Conservation (phyloP, 1,139 yeast genomes). For the Nadsonia commutata region DNA sequence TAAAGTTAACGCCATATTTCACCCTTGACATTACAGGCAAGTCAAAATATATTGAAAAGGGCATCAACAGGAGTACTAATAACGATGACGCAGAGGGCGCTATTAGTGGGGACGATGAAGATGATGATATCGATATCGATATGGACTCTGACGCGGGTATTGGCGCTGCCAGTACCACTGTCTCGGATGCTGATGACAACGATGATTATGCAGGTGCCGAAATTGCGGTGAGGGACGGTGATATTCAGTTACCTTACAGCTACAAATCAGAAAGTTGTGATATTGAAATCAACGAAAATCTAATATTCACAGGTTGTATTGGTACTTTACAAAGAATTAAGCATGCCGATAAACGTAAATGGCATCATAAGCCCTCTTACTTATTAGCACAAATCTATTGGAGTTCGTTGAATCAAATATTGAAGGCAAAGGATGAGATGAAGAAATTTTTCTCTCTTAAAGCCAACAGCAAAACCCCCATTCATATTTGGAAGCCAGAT, state of each 20-base stretch:
- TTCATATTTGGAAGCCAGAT: constrained; percentile 90
- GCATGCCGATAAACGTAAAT: constrained; percentile 58
- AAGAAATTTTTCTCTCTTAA: constrained; percentile 47
- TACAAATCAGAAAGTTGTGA: not conserved
- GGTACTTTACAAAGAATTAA: constrained; percentile 29
- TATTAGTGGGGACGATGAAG: not conserved
- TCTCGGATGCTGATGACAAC: not conserved
- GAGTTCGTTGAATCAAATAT: constrained; percentile 38
- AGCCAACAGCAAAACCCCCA: constrained; percentile 53
- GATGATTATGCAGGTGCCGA: not conserved
- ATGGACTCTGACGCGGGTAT: not conserved
- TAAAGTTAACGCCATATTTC: constrained; percentile 21
- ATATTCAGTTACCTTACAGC: not conserved
- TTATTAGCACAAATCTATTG: constrained; percentile 51
- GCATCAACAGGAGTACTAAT: not conserved
- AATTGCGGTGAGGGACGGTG: not conserved
- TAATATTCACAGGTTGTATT: constrained; percentile 22
- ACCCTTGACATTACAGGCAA: constrained; percentile 10
- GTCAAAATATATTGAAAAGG: not conserved
- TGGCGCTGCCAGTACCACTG: not conserved
- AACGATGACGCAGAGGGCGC: not conserved
- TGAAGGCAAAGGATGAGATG: constrained; percentile 52
- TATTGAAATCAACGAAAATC: constrained; percentile 1
- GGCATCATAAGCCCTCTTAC: constrained; percentile 83
- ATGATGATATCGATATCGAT: not conserved